Percentiles rank a stretch among this genome's conserved stretches.
Conservation (phyloP, 306 rosid species). For the Cicer judaicum region DNA sequence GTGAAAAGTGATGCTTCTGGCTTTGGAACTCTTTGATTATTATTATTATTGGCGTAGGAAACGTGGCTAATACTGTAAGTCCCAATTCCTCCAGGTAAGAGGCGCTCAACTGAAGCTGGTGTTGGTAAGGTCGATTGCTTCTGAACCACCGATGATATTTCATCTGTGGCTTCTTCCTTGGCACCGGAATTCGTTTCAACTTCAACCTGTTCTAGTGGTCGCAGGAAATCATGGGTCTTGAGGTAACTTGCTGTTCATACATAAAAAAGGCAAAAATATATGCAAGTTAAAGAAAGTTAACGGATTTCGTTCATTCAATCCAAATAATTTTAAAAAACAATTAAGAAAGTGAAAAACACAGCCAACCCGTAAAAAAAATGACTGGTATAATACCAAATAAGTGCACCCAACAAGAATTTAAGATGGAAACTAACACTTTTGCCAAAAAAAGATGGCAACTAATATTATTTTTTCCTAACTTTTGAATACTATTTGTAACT, state of each 20-base stretch:
- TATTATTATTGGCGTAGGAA: slow-evolving; percentile 59
- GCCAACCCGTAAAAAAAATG: too few species aligned
- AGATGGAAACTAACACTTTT: too few species aligned
- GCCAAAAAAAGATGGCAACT: too few species aligned
- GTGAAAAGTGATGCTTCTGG: slow-evolving; percentile 66
- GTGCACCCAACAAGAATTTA: background rate
- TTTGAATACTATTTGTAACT: too few species aligned
- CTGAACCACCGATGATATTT: slow-evolving; percentile 57
- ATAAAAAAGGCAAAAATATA: slow-evolving; percentile 37
- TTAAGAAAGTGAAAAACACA: background rate
- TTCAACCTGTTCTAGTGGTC: slow-evolving; percentile 76
- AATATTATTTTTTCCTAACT: too few species aligned
- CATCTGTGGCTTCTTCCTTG: slow-evolving; percentile 69
- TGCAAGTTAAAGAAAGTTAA: slow-evolving; percentile 24
- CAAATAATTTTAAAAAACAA: background rate
- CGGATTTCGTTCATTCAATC: slow-evolving; percentile 6
- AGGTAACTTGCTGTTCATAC: slow-evolving; percentile 69
- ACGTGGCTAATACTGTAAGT: slow-evolving; percentile 91
- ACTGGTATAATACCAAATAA: background rate
- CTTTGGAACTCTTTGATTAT: slow-evolving; percentile 72
- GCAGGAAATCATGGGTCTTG: slow-evolving; percentile 92
- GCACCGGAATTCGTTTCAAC: slow-evolving; percentile 55
- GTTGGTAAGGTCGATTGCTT: slow-evolving; percentile 50
- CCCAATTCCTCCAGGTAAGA: slow-evolving; percentile 96
- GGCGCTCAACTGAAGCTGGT: slow-evolving; percentile 69